Base-by-base conservation (phyloP, 106 monocot genomes). In the Apostasia ramifera region DNA sequence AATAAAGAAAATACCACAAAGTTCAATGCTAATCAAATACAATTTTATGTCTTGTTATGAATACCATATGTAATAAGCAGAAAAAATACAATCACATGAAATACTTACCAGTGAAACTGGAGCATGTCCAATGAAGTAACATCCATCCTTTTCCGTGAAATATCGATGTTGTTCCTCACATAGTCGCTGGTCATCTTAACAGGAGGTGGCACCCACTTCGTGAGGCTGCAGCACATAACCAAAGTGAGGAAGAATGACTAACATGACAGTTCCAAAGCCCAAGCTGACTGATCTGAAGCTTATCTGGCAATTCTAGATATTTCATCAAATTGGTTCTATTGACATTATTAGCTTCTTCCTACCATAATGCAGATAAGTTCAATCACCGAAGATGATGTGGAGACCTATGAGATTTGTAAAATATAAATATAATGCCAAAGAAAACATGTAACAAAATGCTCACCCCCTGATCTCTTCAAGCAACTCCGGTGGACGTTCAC, bases 121-220 rank as follows among this genome's bases (percentile, higher is more conserved):
- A 97, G 84, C 97, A 97, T 97, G 69, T 92, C 97, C 71, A 97
- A 69, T 71, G 66, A 81, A 71, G 89, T 58, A 77, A 92, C 89
- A 76, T 97, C 97, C 97, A 97, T 97, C 75, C 97, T 89, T 74
- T 89, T 92, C 62, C 86, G 71, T 55, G 97, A 97, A 59, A 83
- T 69, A 45, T 86, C 74, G 64, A 97, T 87, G 61, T 89, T 97
- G 47, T 97, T 81, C 12, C 73, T 73, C 39, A 97, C 97, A 70
- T 77, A 92, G 70, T 57, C 63, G 8, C 87, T 79, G 1, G 97
- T 97, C 92, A 97, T 97, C 69, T 89, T 97, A 57, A 97, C 97
- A 53, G 97, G 97, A 61, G 86, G 92, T 11, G 97, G 97, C 37
- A 92, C 92, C 97, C 97, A 97, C 57, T 97, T 97, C 5, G 97